Evolutionary conservation across 257 asterid genomes (phyloP).

Genomic region (Capsicum rhomboideum): DNA sequence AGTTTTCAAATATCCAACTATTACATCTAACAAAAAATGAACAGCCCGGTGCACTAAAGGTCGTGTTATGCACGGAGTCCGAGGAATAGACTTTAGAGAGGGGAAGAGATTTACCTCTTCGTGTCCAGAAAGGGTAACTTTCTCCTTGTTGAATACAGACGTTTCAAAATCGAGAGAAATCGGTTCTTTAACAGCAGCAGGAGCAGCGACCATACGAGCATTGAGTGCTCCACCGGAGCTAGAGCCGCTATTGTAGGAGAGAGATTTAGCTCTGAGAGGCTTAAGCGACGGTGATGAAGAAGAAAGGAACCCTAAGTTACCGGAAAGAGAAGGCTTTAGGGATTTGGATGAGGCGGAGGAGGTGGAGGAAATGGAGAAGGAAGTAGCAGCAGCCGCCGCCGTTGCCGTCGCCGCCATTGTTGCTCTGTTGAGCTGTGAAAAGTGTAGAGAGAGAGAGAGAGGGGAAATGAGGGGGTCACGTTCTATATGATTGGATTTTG

Average conservation of each 20-base stretch:
- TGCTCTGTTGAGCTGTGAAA: conserved; percentile 6
- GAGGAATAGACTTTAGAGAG: neutral
- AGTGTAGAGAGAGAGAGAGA: neutral
- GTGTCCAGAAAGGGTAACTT: conserved; percentile 69
- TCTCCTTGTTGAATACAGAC: conserved; percentile 72
- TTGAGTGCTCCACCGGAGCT: conserved; percentile 36
- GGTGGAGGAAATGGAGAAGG: conserved; percentile 18
- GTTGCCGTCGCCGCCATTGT: conserved; percentile 67
- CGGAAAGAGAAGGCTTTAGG: conserved; percentile 11
- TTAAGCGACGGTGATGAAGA: conserved; percentile 45
- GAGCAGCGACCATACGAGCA: conserved; percentile 58
- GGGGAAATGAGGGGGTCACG: neutral
- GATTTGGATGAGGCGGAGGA: conserved; percentile 18
- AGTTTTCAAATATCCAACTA: neutral
- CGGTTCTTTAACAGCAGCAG: conserved; percentile 32
- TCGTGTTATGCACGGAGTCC: no score
- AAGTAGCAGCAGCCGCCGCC: conserved; percentile 55
- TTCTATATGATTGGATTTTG: neutral
- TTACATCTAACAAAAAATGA: neutral
- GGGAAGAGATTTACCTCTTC: conserved; percentile 47
- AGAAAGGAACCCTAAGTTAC: conserved; percentile 44
- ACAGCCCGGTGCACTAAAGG: no score
- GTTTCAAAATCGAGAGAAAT: conserved; percentile 67
- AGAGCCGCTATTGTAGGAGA: conserved; percentile 13
- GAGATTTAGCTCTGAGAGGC: conserved; percentile 28